Conservation (phyloP, 2,329 filamentous ascomycete species). For the Lachnellula subtilissima region DNA sequence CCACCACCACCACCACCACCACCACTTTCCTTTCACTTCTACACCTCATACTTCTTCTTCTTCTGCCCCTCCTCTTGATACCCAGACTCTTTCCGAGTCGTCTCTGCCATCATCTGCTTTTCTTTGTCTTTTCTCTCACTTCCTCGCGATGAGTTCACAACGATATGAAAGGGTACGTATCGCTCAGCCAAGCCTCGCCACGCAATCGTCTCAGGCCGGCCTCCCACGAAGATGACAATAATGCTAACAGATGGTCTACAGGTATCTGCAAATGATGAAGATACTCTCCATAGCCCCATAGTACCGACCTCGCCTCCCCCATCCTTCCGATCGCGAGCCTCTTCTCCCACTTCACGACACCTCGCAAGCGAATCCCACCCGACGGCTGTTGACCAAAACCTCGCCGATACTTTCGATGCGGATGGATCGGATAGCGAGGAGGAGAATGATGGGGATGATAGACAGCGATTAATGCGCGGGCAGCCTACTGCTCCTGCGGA, state of each 20-base stretch:
- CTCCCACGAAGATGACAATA: neutral
- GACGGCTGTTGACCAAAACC: constrained; percentile 64
- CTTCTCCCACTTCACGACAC: constrained; percentile 54
- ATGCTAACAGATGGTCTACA: constrained; percentile 31
- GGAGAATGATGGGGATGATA: constrained; percentile 72
- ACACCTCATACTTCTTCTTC: constrained; percentile 5
- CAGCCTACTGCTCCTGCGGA: constrained; percentile 33
- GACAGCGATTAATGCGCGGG: constrained; percentile 78
- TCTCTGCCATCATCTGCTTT: constrained; percentile 7
- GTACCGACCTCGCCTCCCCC: constrained; percentile 57
- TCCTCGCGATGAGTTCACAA: constrained; percentile 30
- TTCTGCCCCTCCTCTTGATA: constrained; percentile 13
- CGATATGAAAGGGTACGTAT: constrained; percentile 53
- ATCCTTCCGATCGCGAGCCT: constrained; percentile 82
- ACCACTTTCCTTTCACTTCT: constrained; percentile 5
- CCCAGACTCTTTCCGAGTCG: constrained; percentile 14
- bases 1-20: neutral
- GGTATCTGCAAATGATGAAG: constrained; percentile 56
- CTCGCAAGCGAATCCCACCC: constrained; percentile 28
- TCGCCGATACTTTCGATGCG: constrained; percentile 89
- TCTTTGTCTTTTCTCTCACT: constrained; percentile 22
- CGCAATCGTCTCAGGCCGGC: constrained; percentile 9
- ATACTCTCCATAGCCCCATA: constrained; percentile 35
- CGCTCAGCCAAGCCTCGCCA: constrained; percentile 16
- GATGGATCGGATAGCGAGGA: constrained; percentile 68